Evolutionary conservation across 345 rosid genomes (phyloP), one percentile per base, ranked within the genome.

Genomic region (Bretschneidera sinensis): DNA sequence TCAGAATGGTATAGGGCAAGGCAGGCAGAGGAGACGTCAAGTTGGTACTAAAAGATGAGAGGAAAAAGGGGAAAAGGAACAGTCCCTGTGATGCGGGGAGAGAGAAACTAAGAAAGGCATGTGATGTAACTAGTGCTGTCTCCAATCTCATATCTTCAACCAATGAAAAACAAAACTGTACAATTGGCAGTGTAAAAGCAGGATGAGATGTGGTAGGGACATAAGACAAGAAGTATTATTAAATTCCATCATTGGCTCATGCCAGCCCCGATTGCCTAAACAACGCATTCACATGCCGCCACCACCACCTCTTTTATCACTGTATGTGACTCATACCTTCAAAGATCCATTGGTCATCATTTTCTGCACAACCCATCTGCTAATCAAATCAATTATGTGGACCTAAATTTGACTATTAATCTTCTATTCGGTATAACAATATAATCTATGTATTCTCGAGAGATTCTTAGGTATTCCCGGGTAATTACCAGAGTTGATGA

Each of bases 201-300:
- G 2, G 61, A n/a, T n/a, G n/a, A n/a, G n/a, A n/a, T n/a, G 55
- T 49, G 61, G 65, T 59, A n/a, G 67, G 75, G 78, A 14, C 74
- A 71, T 20, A 21, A 53, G 74, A 74, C 76, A 66, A 24, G 43
- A 24, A 59, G 45, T 64, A 74, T 64, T 59, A 78, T 73, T 53
- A 33, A 49, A 67, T 61, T 43, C 69, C 60, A 74, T 70, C 60
- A 73, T 64, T 77, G 59, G 54, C 55, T 63, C 67, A 47, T 55
- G 74, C 74, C 71, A 54, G 53, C 60, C 33, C 70, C 59, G 18
- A 17, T 48, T 56, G 57, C 57, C 60, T 24, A 47, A 62, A 62
- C 33, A 55, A 24, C 16, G 18, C 22, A 65, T 62, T n/a, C 78
- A 65, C 69, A 65, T 62, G 69, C 33, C 43, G 35, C 52, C 11